These are phyloP conservation scores for Ophiostoma himal-ulmi DNA, from an alignment of 2,329 filamentous ascomycete genomes.

Conservation along the genomic window DNA sequence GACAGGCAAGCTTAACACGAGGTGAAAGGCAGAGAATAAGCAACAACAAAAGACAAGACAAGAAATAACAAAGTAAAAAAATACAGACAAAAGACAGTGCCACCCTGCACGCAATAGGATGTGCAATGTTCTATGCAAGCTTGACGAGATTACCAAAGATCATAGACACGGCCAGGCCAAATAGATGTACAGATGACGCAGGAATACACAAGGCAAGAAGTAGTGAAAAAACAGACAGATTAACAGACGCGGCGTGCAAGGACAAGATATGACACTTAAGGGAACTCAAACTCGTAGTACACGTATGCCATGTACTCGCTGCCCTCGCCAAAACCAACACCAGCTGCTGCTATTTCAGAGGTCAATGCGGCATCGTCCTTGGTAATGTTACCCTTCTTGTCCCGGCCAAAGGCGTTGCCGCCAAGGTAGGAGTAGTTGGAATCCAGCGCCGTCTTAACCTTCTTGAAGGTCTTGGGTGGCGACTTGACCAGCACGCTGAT, in stretches of 20 bases:
- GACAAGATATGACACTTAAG: slow-evolving; percentile 29
- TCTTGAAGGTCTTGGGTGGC: slow-evolving; percentile 64
- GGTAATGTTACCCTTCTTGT: slow-evolving; percentile 86
- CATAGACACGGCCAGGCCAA: neutral
- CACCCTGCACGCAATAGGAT: neutral
- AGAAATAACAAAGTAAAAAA: neutral
- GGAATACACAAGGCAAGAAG: neutral
- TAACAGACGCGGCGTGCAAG: neutral
- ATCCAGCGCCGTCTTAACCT: slow-evolving; percentile 74
- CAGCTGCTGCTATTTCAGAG: slow-evolving; percentile 77
- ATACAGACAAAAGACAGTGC: neutral
- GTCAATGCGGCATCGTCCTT: slow-evolving; percentile 79
- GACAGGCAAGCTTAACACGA: neutral
- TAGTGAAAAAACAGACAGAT: neutral
- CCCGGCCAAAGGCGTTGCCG: slow-evolving; percentile 86
- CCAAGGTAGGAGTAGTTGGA: slow-evolving; percentile 83
- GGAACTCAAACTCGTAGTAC: slow-evolving; percentile 89
- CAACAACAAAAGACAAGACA: neutral
- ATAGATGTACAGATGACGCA: neutral
- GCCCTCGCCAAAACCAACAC: slow-evolving; percentile 60
- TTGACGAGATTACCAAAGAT: neutral
- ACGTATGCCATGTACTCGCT: slow-evolving; percentile 93
- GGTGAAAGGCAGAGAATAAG: neutral
- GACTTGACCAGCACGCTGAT: slow-evolving; percentile 70
- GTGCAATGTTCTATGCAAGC: slow-evolving; percentile 2